Percentiles rank a stretch among this genome's conserved stretches.
phyloP scores from a whole-genome alignment of 108 stramenopile genomes.

The Nitzschia palea region DNA sequence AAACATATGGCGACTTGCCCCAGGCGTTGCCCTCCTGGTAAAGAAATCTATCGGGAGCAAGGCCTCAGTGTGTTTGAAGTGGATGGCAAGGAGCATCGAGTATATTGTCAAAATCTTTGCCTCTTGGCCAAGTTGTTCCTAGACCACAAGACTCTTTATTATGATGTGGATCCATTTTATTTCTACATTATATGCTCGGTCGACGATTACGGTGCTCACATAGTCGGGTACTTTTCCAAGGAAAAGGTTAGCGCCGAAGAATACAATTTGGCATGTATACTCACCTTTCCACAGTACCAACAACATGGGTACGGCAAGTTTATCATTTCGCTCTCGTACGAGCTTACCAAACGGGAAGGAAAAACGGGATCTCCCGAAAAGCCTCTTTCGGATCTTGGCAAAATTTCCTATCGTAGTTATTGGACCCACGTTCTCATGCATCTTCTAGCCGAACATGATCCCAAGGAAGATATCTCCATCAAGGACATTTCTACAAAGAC shows the following conservation, averaged over 20 bases:
- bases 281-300: constrained; percentile 98
- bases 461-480: constrained; percentile 68
- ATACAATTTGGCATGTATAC: constrained; percentile 99
- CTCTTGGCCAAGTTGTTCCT: constrained; percentile 98
- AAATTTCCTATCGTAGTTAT: constrained; percentile 93
- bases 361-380: constrained; percentile 97
- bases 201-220: constrained; percentile 68
- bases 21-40: constrained; percentile 89
- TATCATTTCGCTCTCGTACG: constrained; percentile 95
- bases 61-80: constrained; percentile 76
- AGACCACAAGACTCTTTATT: constrained; percentile 99
- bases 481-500: constrained; percentile 84
- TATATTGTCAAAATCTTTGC: constrained; percentile 98
- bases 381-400: constrained; percentile 94
- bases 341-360: constrained; percentile 84
- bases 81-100: constrained; percentile 77
- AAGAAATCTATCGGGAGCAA: constrained; percentile 90
- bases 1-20: constrained; percentile 69
- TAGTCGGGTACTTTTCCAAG: constrained; percentile 98
- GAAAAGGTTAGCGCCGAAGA: constrained; percentile 90
- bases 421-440: constrained; percentile 86
- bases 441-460: constrained; percentile 48
- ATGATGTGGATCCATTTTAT: constrained; percentile 98
- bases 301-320: constrained; percentile 98
- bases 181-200: constrained; percentile 97